A percentile compares a stretch with the other conserved stretches of the same genome.
phyloP scores from a whole-genome alignment of 805 yeast species.

The Kodamaea kaohsiungensis region DNA sequence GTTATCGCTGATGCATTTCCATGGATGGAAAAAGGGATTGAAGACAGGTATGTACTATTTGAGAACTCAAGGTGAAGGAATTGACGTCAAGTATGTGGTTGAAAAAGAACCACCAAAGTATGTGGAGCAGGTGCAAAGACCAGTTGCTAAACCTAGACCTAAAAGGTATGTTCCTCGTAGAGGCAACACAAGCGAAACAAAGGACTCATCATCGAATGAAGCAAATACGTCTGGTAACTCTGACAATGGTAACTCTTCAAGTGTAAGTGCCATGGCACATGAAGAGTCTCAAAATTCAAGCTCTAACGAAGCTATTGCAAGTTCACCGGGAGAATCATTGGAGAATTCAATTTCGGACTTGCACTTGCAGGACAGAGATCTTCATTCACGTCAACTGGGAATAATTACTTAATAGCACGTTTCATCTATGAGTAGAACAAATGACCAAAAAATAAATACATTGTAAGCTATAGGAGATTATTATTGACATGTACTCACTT shows the following conservation, averaged over 20 bases:
- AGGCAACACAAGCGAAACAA: not conserved
- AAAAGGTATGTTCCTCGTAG: conserved; percentile 5
- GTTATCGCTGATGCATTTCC: conserved; percentile 46
- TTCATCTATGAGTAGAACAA: too few species aligned
- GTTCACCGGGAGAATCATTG: conserved; percentile 17
- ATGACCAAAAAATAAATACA: too few species aligned
- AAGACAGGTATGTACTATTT: conserved; percentile 43
- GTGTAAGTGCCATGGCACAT: not conserved
- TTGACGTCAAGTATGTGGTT: conserved; percentile 8
- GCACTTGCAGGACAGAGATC: conserved; percentile 14
- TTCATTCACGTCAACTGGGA: not conserved
- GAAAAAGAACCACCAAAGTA: conserved; percentile 7
- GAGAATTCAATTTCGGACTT: conserved; percentile 50
- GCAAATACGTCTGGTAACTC: not conserved
- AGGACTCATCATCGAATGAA: not conserved
- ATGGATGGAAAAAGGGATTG: conserved; percentile 40
- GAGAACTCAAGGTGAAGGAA: conserved; percentile 27
- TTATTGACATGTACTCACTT: too few species aligned
- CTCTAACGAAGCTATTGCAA: not conserved
- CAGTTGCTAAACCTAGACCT: conserved; percentile 3
- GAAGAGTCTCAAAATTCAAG: not conserved
- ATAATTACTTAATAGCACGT: not conserved
- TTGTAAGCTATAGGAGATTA: too few species aligned
- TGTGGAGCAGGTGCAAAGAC: conserved; percentile 1
- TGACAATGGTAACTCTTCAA: not conserved